Evolutionary conservation across 2,329 filamentous ascomycete genomes (phyloP).

Genomic region (Epichloe typhina): DNA sequence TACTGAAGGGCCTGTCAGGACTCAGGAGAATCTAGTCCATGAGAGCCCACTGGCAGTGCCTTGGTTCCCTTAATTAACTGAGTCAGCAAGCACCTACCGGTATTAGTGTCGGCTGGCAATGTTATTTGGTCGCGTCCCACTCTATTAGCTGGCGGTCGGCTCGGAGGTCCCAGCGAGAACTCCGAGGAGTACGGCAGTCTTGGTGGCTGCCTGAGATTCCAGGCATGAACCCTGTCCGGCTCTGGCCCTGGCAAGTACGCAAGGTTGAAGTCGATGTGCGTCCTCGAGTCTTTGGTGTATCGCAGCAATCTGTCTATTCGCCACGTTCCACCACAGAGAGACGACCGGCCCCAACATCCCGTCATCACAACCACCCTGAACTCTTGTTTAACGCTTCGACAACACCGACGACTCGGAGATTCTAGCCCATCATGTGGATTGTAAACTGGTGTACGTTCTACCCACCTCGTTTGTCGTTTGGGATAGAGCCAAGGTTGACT

Average conservation of each 20-base stretch:
- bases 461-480: constrained; percentile 1
- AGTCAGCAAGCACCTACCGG: no score
- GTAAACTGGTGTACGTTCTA: constrained; percentile 77
- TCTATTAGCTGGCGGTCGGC: not conserved
- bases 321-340: constrained; percentile 4
- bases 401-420: constrained; percentile 3
- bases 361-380: constrained; percentile 8
- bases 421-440: constrained; percentile 62
- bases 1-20: no score
- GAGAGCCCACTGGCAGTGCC: no score
- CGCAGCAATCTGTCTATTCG: constrained; percentile 4
- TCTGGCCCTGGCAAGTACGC: not conserved
- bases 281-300: not conserved
- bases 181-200: not conserved
- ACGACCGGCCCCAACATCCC: constrained; percentile 4
- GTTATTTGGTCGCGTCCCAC: not conserved
- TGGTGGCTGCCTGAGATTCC: constrained; percentile 10
- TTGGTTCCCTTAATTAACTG: no score
- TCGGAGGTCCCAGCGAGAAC: not conserved
- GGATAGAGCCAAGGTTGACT: constrained; percentile 11
- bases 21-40: no score
- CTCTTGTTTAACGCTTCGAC: constrained; percentile 10
- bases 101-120: no score
- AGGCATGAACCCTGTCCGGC: constrained; percentile 9
- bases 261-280: not conserved